Evolutionary conservation across 257 asterid genomes (phyloP).

Genomic region (Solanum ossicruentum): DNA sequence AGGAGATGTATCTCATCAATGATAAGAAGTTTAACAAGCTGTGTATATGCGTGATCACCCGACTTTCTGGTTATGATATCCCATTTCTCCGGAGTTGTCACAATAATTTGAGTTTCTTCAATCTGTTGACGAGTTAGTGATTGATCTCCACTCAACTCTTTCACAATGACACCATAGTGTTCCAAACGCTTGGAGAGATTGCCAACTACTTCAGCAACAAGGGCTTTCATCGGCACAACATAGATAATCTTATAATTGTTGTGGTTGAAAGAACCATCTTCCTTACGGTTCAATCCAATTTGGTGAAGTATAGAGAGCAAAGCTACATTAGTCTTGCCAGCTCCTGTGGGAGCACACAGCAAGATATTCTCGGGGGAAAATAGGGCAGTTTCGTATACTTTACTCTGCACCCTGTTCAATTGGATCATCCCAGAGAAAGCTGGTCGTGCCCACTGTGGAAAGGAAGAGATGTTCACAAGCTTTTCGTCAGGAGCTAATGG

Average conservation of each 20-base stretch:
- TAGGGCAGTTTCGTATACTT: slow-evolving; percentile 28
- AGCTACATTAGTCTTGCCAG: slow-evolving; percentile 37
- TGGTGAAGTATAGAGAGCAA: slow-evolving; percentile 32
- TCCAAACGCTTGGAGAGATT: slow-evolving; percentile 23
- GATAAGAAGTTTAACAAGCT: slow-evolving; percentile 24
- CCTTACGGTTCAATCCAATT: slow-evolving; percentile 20
- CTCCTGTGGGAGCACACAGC: slow-evolving; percentile 38
- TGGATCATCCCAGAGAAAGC: slow-evolving; percentile 28
- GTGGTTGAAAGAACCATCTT: slow-evolving; percentile 19
- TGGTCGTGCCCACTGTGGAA: slow-evolving; percentile 33
- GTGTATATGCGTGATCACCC: slow-evolving; percentile 34
- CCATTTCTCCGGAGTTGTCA: slow-evolving; percentile 35
- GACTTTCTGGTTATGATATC: slow-evolving; percentile 30
- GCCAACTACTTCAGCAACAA: slow-evolving; percentile 32
- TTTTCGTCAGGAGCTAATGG: slow-evolving; percentile 14
- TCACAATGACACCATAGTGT: slow-evolving; percentile 22
- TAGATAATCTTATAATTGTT: slow-evolving; percentile 25
- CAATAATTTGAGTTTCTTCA: slow-evolving; percentile 34
- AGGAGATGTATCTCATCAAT: slow-evolving; percentile 32
- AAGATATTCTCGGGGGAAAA: slow-evolving; percentile 21
- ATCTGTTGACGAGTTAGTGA: slow-evolving; percentile 27
- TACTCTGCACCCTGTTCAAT: slow-evolving; percentile 28
- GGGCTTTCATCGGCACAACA: slow-evolving; percentile 35
- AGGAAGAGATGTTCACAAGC: slow-evolving; percentile 14
- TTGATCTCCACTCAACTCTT: slow-evolving; percentile 34